These are phyloP conservation scores for Kwoniella mangroviensis DNA, from an alignment of 768 basidiomycete species.

Conservation along the genomic window DNA sequence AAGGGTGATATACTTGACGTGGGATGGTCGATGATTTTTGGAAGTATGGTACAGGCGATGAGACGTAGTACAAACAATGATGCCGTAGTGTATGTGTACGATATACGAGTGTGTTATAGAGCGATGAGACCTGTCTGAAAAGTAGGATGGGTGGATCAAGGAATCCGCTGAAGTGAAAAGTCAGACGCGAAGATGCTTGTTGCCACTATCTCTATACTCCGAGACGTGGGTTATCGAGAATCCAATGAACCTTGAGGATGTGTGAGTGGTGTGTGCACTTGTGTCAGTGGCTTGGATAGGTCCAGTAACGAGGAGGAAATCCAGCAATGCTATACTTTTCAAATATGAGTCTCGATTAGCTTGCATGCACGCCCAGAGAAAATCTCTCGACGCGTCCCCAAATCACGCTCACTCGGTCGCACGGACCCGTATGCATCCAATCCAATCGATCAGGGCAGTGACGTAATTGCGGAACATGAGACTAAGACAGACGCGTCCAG, in stretches of 20 bases:
- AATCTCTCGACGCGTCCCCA: neutral
- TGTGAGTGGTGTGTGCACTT: neutral
- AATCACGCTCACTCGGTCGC: neutral
- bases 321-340: neutral
- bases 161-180: neutral
- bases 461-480: neutral
- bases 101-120: neutral
- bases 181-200: neutral
- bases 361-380: neutral
- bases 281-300: slow-evolving; percentile 9
- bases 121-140: neutral
- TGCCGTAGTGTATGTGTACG: neutral
- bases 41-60: no score
- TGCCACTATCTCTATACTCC: neutral
- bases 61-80: no score
- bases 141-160: neutral
- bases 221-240: neutral
- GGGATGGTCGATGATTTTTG: neutral
- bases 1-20: neutral
- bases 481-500: neutral
- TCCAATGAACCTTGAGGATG: no score
- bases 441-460: neutral
- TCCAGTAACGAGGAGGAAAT: neutral
- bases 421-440: neutral
- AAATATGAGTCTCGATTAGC: no score